Evolutionary conservation across 2,329 filamentous ascomycete species (phyloP), one percentile per base, ranked within the genome.

Genomic region (Cadophora malorum): DNA sequence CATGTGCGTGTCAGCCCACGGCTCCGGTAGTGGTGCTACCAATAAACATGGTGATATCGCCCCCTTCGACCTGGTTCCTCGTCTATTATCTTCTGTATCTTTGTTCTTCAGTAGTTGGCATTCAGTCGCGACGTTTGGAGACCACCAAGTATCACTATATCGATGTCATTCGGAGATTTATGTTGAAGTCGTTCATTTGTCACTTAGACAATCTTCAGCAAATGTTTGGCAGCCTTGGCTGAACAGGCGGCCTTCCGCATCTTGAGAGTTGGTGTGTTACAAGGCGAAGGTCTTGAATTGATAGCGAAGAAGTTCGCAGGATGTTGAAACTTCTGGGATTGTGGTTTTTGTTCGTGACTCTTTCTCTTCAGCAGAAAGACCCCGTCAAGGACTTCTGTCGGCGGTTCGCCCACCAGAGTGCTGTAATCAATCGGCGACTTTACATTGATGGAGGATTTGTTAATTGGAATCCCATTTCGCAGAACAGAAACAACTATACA

Each of bases 381-480:
- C 85, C 85, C 4, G 79, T 89, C 60, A 79, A 78, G 28, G 81
- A 86, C 75, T 89, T 85, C 66, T 86, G 84, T 71, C 78, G 83
- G 56, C 79, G 83, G 67, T 86, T 83, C 78, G 85, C 84, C 55
- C 88, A 90, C 74, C 86, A 89, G 75, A 86, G 86, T 8, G 82
- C 88, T 7, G 80, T 89, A 10, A 81, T 91, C 56, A 86, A 89
- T 74, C 78, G 83, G 52, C 84, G 82, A 69, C 78, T 91, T 23
- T 90, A 87, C 74, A 86, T 90, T 63, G 87, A 90, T 73, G 88
- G 88, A 47, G 88, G 88, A 4, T 79, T 85, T 64, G 75, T 89
- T 33, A 84, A 86, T 72, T 88, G 84, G 78, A 85, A 82, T 71
- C 81, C 84, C 1, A 77, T 85, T 23, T 76, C 81, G 2, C 77